phyloP scores from a whole-genome alignment of 352 stramenopile genomes.

The Phytophthora podocarpi region DNA sequence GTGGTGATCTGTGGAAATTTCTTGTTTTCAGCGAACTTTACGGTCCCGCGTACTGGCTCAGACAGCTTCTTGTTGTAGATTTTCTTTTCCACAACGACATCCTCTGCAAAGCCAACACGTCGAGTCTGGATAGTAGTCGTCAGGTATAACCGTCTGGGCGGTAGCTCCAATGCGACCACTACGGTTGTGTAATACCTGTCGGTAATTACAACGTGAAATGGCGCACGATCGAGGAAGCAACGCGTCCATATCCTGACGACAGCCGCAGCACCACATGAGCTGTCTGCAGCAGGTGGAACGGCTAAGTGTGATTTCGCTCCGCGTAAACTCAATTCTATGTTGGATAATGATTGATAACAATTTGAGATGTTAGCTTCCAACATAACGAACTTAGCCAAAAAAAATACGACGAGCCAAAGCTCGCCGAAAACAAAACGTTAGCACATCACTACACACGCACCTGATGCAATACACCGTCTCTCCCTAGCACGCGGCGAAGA shows the following conservation, averaged over 20 bases:
- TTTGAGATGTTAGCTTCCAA: neutral
- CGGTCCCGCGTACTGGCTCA: neutral
- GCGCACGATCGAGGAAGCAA: too few species aligned
- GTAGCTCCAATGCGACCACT: neutral
- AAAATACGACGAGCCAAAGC: too few species aligned
- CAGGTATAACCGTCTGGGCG: neutral
- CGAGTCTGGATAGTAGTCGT: neutral
- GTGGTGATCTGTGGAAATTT: constrained; percentile 1
- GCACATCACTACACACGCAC: neutral
- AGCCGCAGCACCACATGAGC: neutral
- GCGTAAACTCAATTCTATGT: constrained; percentile 11
- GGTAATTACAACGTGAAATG: neutral
- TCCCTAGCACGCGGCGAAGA: neutral
- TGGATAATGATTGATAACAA: constrained; percentile 5
- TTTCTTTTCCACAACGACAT: neutral
- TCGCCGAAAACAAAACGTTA: neutral
- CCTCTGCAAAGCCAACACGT: neutral
- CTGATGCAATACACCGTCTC: constrained; percentile 4
- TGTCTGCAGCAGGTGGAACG: neutral
- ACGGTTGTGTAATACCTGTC: constrained; percentile 6
- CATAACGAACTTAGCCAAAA: constrained; percentile 2
- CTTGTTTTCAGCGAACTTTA: constrained; percentile 6
- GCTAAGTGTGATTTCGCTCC: neutral
- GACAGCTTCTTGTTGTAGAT: neutral
- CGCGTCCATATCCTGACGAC: neutral